A percentile compares a stretch with the other conserved stretches of the same genome.
Evolutionary conservation across 257 asterid genomes (phyloP).

Genomic region (Oldenlandia corymbosa): DNA sequence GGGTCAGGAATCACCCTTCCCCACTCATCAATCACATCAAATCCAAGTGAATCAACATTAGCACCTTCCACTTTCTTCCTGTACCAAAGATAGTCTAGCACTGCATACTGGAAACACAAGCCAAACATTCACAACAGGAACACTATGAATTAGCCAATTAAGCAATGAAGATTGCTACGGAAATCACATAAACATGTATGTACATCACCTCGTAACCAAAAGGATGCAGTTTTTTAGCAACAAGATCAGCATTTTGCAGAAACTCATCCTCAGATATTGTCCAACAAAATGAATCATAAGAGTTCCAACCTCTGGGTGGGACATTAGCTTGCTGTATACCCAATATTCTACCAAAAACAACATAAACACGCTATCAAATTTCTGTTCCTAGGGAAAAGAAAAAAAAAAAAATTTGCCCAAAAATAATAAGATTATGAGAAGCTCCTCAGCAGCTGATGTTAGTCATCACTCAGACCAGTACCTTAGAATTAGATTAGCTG

Average conservation of each 20-base stretch:
- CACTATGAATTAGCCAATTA: neutral
- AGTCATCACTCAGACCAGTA: neutral
- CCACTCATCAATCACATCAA: conserved; percentile 87
- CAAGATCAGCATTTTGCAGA: conserved; percentile 68
- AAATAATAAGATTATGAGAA: neutral
- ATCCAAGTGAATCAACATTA: conserved; percentile 71
- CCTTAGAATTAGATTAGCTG: neutral
- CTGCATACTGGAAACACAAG: conserved; percentile 59
- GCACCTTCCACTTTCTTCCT: conserved; percentile 83
- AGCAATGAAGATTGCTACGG: neutral
- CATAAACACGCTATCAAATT: neutral
- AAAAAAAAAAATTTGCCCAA: too few species aligned
- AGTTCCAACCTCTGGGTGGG: conserved; percentile 98
- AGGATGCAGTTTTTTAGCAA: conserved; percentile 48
- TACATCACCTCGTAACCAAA: conserved; percentile 70
- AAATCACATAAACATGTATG: too few species aligned
- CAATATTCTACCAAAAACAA: conserved; percentile 1
- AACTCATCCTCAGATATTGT: conserved; percentile 77
- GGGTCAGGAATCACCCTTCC: conserved; percentile 97
- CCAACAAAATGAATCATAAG: conserved; percentile 95
- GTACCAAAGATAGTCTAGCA: conserved; percentile 98
- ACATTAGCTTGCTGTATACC: conserved; percentile 30
- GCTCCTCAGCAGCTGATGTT: neutral
- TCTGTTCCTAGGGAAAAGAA: neutral
- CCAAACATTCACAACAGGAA: conserved; percentile 8